Evolutionary conservation across 164 flowering plant species (phyloP), one percentile per base, ranked within the genome.

Genomic region (Platanus orientalis): DNA sequence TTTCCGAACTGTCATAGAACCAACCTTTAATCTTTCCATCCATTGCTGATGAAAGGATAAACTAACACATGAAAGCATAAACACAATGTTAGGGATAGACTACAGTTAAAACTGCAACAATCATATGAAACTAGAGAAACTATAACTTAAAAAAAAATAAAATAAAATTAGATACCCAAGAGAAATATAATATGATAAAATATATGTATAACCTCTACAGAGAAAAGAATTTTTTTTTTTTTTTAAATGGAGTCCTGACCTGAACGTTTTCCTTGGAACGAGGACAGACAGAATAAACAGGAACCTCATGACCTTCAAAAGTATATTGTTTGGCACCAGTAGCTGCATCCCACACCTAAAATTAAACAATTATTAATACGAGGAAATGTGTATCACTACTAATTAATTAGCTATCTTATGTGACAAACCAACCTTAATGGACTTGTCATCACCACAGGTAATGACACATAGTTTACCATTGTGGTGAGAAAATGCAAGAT

Each of bases 11-110:
- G 67, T 89, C 97, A 79, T 91, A 91, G 51, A 91, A 58, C 97
- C 97, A 91, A 58, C 91, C 96, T 75, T 91, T 91, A 65, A 91
- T 88, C 69, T 91, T 91, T 57, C 97, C 97, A 83, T 91, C 96
- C 58, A 85, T 50, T 23, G 92, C 97, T 24, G 97, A 87, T 48
- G 97, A 91, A 69, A 91, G 87, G 51, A 89, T 87, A 65, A 89
- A 91, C 97, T 91, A 79, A 62, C 54, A 63, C 50, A 73, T 10
- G 53, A 53, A 66, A 65, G 26, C 29, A 44, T 23, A n/a, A 34
- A 30, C 7, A 54, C n/a, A 63, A 54, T 24, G 28, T 75, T 27
- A 71, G 68, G 47, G 62, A 34, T 23, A 24, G 47, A 39, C 12
- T 34, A 12, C 9, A 11, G 4, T 6, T 16, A 21, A 62, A 10